Percentiles rank a stretch among this genome's conserved stretches.
These are phyloP conservation scores for Chionographis japonica DNA, from an alignment of 106 monocot genomes.

Conservation along the genomic window DNA sequence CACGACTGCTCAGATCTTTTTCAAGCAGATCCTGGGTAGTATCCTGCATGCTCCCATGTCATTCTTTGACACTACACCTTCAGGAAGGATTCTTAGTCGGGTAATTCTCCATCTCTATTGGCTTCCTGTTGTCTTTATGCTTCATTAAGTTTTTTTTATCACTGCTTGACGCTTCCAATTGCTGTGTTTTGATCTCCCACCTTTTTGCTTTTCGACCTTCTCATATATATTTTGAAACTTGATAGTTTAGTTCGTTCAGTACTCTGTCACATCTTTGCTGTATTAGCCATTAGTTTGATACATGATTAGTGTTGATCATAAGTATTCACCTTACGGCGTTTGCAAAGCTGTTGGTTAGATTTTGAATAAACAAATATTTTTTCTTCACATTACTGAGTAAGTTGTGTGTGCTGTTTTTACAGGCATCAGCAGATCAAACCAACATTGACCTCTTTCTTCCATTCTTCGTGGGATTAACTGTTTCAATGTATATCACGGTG, in stretches of 20 bases:
- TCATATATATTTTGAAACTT: too few species aligned
- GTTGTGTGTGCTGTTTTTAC: constrained; percentile 5
- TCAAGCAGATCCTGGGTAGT: constrained; percentile 35
- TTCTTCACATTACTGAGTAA: too few species aligned
- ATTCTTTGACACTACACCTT: constrained; percentile 54
- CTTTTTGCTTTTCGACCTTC: background rate
- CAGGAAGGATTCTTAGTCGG: constrained; percentile 52
- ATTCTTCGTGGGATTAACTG: constrained; percentile 43
- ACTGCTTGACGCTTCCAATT: too few species aligned
- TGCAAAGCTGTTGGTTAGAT: too few species aligned
- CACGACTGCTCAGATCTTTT: constrained; percentile 40
- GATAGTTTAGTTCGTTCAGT: too few species aligned
- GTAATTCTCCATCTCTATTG: constrained; percentile 10
- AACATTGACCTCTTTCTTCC: constrained; percentile 81
- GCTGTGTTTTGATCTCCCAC: too few species aligned
- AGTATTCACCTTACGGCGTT: too few species aligned
- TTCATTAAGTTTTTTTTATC: background rate
- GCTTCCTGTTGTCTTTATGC: background rate
- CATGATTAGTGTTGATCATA: too few species aligned
- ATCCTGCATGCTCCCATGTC: constrained; percentile 58
- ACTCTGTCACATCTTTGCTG: too few species aligned
- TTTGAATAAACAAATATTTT: too few species aligned
- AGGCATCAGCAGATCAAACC: constrained; percentile 82
- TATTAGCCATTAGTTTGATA: too few species aligned
- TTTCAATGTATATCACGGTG: constrained; percentile 65